Evolutionary conservation across 1,284 basidiomycete species (phyloP), one percentile per base, ranked within the genome.

Genomic region (Moesziomyces aphidis): DNA sequence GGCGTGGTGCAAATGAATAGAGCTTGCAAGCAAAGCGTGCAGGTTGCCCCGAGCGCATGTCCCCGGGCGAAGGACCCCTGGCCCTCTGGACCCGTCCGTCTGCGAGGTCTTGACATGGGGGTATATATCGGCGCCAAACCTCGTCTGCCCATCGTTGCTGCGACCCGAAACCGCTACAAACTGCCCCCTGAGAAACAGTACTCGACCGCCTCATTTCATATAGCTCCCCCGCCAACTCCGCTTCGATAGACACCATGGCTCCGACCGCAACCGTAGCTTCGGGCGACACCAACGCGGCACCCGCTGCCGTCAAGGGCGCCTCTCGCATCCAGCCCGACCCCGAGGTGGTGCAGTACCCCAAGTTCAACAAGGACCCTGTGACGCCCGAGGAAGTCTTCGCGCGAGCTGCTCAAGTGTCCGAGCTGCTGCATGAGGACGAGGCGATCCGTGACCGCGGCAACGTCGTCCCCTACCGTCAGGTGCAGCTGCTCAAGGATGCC

Each of bases 401-500:
- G 9, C 75, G 82, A 19, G 82, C 82, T n/a, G 64, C 81, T 34
- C 69, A 83, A 43, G 81, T 83, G 26, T 66, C 80, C 1, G 67
- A 73, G 22, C 73, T 83, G 4, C 72, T 83, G 24, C 78, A 76
- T 61, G 50, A 67, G 26, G 82, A 83, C 57, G 82, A 82, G 52
- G 77, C 80, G 19, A 72, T 77, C 59, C 73, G 82, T 17, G 82
- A 84, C 63, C 76, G 78, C 5, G 73, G 77, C 44, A 84, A 84
- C 46, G 80, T 81, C n/a, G 78, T 84, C 1, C 82, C 82, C 13
- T 77, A 79, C 61, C 69, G 79, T 17, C 81, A 84, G 51, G 77
- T 84, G 5, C 81, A 84, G 65, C 77, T 84, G 17, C 73, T 84
- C 44, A 84, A 84, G 50, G 82, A 84, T 49, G 63, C 79, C 10